These are phyloP conservation scores for Cladophialophora exuberans DNA, from an alignment of 2,329 filamentous ascomycete species.

Conservation along the genomic window DNA sequence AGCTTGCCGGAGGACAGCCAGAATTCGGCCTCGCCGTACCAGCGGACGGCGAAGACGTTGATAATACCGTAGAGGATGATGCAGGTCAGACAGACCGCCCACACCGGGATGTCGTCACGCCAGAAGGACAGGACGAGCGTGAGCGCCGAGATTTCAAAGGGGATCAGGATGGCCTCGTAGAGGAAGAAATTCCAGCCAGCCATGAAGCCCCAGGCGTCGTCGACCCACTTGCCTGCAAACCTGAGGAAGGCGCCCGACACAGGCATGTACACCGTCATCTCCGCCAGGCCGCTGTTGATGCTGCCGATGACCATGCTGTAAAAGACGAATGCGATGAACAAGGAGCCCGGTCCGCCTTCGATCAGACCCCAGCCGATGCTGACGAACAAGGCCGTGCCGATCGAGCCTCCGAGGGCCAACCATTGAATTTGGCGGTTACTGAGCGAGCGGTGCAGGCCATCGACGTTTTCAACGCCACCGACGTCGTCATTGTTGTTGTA, in stretches of 20 bases:
- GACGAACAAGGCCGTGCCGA: constrained; percentile 41
- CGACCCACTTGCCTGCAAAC: constrained; percentile 43
- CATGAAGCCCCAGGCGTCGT: constrained; percentile 48
- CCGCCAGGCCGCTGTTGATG: constrained; percentile 42
- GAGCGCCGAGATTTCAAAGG: constrained; percentile 64
- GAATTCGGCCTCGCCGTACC: constrained; percentile 47
- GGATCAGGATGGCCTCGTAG: constrained; percentile 40
- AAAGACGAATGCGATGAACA: constrained; percentile 39
- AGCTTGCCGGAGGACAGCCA: constrained; percentile 54
- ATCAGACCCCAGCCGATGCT: constrained; percentile 40
- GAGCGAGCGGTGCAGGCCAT: background rate
- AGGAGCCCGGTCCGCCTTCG: constrained; percentile 38
- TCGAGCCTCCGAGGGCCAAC: constrained; percentile 37
- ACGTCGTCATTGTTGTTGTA: too few relatives aligned
- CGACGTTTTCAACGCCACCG: background rate
- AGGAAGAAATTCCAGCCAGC: constrained; percentile 52
- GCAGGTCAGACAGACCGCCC: constrained; percentile 34
- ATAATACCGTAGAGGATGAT: constrained; percentile 15
- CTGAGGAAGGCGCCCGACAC: constrained; percentile 44
- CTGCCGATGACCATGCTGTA: background rate
- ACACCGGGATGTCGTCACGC: constrained; percentile 34
- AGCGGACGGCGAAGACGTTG: constrained; percentile 14
- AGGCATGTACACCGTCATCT: constrained; percentile 46
- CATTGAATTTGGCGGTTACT: constrained; percentile 24
- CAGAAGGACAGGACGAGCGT: constrained; percentile 66